phyloP scores from a whole-genome alignment of 2,329 filamentous ascomycete species.

The Exophiala spinifera region DNA sequence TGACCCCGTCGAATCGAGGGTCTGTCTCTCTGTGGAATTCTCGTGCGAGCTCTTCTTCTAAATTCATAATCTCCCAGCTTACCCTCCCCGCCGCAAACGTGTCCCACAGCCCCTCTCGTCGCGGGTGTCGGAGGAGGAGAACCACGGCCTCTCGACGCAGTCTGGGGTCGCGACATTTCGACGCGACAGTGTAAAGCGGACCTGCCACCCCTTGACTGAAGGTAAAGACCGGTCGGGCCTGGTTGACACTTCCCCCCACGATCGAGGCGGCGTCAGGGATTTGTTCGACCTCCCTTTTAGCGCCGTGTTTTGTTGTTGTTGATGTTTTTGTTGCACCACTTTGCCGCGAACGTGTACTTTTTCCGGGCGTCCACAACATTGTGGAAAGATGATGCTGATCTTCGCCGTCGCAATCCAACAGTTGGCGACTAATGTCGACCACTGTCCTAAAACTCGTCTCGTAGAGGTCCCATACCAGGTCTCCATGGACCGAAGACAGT shows the following conservation, averaged over 20 bases:
- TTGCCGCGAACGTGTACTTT: background rate
- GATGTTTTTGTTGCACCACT: too few species aligned
- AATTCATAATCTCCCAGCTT: constrained; percentile 1
- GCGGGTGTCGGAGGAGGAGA: constrained; percentile 16
- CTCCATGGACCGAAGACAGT: constrained; percentile 1
- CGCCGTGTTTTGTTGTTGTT: too few species aligned
- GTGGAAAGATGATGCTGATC: background rate
- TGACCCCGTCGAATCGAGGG: background rate
- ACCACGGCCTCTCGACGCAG: constrained; percentile 28
- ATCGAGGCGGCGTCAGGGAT: background rate
- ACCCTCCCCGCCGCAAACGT: constrained; percentile 1
- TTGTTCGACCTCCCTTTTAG: background rate
- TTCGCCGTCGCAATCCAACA: constrained; percentile 4
- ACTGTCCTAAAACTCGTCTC: background rate
- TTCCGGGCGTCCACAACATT: background rate
- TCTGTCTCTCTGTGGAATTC: background rate
- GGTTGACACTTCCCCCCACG: background rate
- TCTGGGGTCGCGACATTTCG: constrained; percentile 28
- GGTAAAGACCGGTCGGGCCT: constrained; percentile 5
- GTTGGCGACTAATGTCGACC: background rate
- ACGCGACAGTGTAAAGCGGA: constrained; percentile 16
- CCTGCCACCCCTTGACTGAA: constrained; percentile 12
- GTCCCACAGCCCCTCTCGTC: constrained; percentile 12
- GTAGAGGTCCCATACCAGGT: constrained; percentile 8
- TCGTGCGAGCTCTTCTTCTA: constrained; percentile 6